These are phyloP conservation scores for Breviolum minutum DNA, from an alignment of 73 alveolate genomes.

Conservation along the genomic window DNA sequence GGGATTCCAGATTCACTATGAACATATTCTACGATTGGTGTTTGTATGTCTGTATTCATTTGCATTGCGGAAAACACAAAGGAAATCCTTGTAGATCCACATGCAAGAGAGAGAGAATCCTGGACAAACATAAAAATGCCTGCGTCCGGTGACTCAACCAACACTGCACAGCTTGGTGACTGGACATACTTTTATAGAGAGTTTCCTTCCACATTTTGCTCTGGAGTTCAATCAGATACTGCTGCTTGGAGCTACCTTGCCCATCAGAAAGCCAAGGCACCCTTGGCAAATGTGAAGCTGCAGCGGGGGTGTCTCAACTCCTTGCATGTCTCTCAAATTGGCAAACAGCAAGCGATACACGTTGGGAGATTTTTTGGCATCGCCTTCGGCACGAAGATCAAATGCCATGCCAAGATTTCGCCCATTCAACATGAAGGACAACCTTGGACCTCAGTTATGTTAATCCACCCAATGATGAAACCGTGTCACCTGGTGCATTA, in stretches of 20 bases:
- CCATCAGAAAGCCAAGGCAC: neutral
- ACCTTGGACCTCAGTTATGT: conserved; percentile 20
- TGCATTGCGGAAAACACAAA: neutral
- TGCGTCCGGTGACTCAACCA: too few species aligned
- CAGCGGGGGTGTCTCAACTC: conserved; percentile 55
- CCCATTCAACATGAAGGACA: conserved; percentile 87
- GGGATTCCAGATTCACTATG: too few species aligned
- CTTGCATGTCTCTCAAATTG: neutral
- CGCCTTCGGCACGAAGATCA: conserved; percentile 67
- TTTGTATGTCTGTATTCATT: neutral
- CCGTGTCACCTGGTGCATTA: too few species aligned
- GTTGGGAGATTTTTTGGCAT: neutral
- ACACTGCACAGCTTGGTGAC: too few species aligned
- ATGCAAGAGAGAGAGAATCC: too few species aligned
- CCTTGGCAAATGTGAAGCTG: conserved; percentile 85
- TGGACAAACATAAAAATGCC: too few species aligned
- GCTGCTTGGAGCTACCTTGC: neutral
- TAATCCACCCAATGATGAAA: neutral
- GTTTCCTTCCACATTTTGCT: too few species aligned
- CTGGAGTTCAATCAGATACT: neutral
- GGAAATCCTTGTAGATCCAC: neutral
- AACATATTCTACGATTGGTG: neutral
- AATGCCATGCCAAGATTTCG: conserved; percentile 52
- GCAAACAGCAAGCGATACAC: neutral
- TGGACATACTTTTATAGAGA: too few species aligned